Percentiles rank a stretch among this genome's conserved stretches.
Evolutionary conservation across 306 rosid species (phyloP).

Genomic region (Castanea crenata): DNA sequence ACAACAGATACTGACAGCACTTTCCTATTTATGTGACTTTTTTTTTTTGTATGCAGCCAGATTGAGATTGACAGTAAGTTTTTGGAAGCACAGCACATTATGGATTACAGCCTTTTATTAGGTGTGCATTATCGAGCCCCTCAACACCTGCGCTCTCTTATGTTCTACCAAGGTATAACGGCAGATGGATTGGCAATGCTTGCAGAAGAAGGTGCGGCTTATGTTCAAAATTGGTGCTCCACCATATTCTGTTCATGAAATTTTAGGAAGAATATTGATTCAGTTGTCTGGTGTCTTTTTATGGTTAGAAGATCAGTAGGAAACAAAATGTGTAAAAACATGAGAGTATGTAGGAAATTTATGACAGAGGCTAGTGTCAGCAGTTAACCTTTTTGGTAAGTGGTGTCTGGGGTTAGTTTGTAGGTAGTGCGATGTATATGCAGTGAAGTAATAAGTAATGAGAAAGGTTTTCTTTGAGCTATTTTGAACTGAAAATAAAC

Average conservation of each 20-base stretch:
- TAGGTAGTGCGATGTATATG: neutral
- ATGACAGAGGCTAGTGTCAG: neutral
- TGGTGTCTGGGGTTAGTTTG: neutral
- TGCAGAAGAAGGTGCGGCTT: constrained; percentile 83
- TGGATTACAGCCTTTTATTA: constrained; percentile 96
- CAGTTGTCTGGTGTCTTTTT: neutral
- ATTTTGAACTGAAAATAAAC: neutral
- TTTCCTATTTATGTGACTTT: constrained; percentile 8
- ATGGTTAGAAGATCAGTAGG: neutral
- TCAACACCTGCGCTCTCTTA: constrained; percentile 56
- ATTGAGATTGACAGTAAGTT: constrained; percentile 89
- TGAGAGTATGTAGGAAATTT: neutral
- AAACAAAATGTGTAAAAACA: neutral
- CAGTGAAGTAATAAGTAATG: neutral
- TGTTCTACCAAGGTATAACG: constrained; percentile 36
- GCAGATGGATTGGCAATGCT: constrained; percentile 79
- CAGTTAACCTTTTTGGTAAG: neutral
- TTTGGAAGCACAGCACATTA: constrained; percentile 83
- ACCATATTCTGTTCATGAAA: constrained; percentile 10
- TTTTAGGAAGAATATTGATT: neutral
- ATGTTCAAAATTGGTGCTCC: neutral
- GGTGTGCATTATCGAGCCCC: constrained; percentile 99
- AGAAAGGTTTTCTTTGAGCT: neutral
- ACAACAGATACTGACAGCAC: constrained; percentile 1
- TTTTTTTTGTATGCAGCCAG: constrained; percentile 51